These are phyloP conservation scores for Monosporascus sp. DNA, from an alignment of 2,329 filamentous ascomycete species.

Conservation along the genomic window DNA sequence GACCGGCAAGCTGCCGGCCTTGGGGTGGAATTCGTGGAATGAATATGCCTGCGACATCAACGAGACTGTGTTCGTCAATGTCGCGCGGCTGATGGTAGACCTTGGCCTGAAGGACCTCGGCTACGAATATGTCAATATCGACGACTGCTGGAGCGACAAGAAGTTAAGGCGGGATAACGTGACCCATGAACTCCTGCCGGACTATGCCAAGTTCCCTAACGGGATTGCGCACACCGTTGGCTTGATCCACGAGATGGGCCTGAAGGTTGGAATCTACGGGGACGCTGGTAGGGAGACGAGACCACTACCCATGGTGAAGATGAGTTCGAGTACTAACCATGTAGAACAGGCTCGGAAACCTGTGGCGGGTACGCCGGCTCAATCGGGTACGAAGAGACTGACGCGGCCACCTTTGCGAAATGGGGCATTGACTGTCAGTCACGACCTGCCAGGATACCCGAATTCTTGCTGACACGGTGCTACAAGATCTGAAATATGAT, in stretches of 20 bases:
- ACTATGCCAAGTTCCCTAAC: slow-evolving; percentile 49
- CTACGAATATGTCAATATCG: slow-evolving; percentile 55
- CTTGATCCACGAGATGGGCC: slow-evolving; percentile 48
- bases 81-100: slow-evolving; percentile 42
- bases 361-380: slow-evolving; percentile 55
- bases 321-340: too few species aligned
- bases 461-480: not conserved
- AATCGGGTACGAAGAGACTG: slow-evolving; percentile 50
- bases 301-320: too few species aligned
- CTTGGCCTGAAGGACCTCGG: slow-evolving; percentile 48
- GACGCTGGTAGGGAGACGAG: slow-evolving; percentile 37
- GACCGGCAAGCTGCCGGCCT: slow-evolving; percentile 29
- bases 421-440: slow-evolving; percentile 54
- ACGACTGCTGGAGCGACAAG: slow-evolving; percentile 57
- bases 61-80: slow-evolving; percentile 42
- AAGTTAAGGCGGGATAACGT: slow-evolving; percentile 31
- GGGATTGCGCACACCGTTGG: slow-evolving; percentile 52
- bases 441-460: too few species aligned
- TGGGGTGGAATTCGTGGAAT: slow-evolving; percentile 52
- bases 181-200: slow-evolving; percentile 40
- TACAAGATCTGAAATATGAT: slow-evolving; percentile 50
- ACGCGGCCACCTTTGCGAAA: slow-evolving; percentile 52
- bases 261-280: slow-evolving; percentile 62
- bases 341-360: slow-evolving; percentile 26
- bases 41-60: slow-evolving; percentile 46